Evolutionary conservation across 345 rosid species (phyloP), one percentile per base, ranked within the genome.

Genomic region (Turritis glabra): DNA sequence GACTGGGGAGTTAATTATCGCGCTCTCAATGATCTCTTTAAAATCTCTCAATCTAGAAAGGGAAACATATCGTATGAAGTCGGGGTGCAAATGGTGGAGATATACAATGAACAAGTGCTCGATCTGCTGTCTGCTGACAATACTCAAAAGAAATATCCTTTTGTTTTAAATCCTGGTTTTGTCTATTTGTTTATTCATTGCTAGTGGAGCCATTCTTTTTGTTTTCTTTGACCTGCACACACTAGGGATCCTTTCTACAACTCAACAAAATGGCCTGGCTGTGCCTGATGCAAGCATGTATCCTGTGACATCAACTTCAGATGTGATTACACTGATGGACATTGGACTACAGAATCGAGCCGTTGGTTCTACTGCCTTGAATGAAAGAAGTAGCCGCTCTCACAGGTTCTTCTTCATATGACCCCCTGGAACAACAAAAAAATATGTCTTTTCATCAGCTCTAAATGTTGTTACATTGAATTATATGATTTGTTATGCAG

Each of bases 371-470:
- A 96, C 99, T 5, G 92, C 97, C 30, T 46, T 90, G 77, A 96
- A 96, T 64, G 94, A 92, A 81, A 85, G 99, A 81, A 96, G 99
- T 65, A 90, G 97, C 50, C 98, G 99, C 8, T 96, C 99, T 10
- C 99, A 96, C 62, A 89, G 97, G 98, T 93, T 68, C 55, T 22
- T 50, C 8, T 41, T 66, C 71, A 25, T 37, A 62, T 43, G 30
- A 69, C 27, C 59, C 48, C 27, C 3, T 8, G 27, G 3, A 47
- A n/a, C 50, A 11, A 18, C 3, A 19, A 12, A 25, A 25, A 22
- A 48, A 19, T 10, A 56, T 8, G 67, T 52, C 26, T 48, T 60
- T 62, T 23, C 21, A 72, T 26, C 51, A 23, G 0, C 48, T 56
- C 3, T 60, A 23, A 38, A 56, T 19, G 9, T 54, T 71, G 2